These are phyloP conservation scores for Smittium mucronatum DNA, from an alignment of 371 early-diverging fungal genomes.

Conservation along the genomic window DNA sequence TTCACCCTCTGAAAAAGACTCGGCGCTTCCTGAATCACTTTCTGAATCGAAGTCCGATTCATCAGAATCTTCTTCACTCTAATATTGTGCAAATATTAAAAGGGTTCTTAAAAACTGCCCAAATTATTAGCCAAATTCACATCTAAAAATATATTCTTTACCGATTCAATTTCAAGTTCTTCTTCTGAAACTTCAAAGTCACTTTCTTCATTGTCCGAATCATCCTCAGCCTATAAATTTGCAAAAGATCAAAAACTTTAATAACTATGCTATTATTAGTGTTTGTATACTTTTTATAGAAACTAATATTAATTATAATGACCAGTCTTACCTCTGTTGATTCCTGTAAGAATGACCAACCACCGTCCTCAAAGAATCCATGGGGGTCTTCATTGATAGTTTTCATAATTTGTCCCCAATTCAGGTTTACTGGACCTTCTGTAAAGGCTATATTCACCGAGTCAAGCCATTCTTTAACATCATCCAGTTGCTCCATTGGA, in stretches of 20 bases:
- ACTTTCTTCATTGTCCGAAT: slow-evolving; percentile 54
- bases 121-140: too few relatives aligned
- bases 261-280: too few relatives aligned
- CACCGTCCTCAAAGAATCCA: slow-evolving; percentile 91
- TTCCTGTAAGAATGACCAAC: slow-evolving; percentile 85
- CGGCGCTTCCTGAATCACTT: slow-evolving; percentile 13
- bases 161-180: slow-evolving; percentile 14
- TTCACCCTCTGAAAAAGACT: slow-evolving; percentile 35
- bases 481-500: slow-evolving; percentile 84
- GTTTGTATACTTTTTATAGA: too few relatives aligned
- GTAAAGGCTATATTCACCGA: slow-evolving; percentile 91
- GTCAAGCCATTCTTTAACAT: slow-evolving; percentile 98
- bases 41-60: slow-evolving; percentile 29
- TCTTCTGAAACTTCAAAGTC: slow-evolving; percentile 37
- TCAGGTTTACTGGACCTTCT: slow-evolving; percentile 95
- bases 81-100: too few relatives aligned
- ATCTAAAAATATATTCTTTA: too few relatives aligned
- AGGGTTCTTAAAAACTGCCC: too few relatives aligned
- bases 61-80: slow-evolving; percentile 11
- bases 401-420: slow-evolving; percentile 98
- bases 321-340: slow-evolving; percentile 52
- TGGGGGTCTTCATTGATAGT: slow-evolving; percentile 94
- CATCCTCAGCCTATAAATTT: slow-evolving; percentile 23
- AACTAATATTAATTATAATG: too few relatives aligned
- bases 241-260: too few relatives aligned